Base-by-base conservation (phyloP, 106 monocot species). In the Dendrobium catenatum region DNA sequence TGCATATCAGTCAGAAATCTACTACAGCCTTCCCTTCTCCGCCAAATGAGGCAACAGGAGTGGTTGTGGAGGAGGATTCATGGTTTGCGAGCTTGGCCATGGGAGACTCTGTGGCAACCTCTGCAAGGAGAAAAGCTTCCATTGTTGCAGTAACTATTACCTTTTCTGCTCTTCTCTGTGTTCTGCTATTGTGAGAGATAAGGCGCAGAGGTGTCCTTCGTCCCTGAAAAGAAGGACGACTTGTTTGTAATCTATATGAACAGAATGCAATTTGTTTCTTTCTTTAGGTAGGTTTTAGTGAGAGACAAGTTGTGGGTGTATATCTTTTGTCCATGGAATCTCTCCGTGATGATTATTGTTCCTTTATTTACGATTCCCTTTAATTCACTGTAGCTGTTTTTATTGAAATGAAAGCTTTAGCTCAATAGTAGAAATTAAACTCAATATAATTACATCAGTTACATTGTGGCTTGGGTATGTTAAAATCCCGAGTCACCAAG, bases 21-120 rank as follows among this genome's bases (percentile, higher is more conserved):
- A 74, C 43, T 31, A 19, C 5, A 43, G 74, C 41, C 6, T 43
- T 19, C 0, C 74, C 43, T 74, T 43, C 74, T n/a, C 18, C 74
- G 44, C 74, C 74, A n/a, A 29, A 4, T 7, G 42, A 74, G 20
- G 74, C 11, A 1, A 37, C 19, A 43, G 43, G 9, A 0, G 74
- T 44, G 18, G 74, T 44, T 13, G 43, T 44, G 74, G 42, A 9
- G 6, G 74, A 44, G 42, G 74, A 74, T 74, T 74, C 74, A 6
- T 74, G 74, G 74, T 10, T 74, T 74, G 74, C 74, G 74, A 74
- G 42, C 20, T 44, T 74, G 43, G 74, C 74, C 42, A 74, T 74
- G 74, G 74, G 74, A 37, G 74, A 74, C 18, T 9, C 74, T 2
- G 6, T 29, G 70, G 42, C 40, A 20, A 44, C 7, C 74, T 74